These are phyloP conservation scores for Mycena sp. DNA, from an alignment of 1,284 basidiomycete genomes.

Conservation along the genomic window DNA sequence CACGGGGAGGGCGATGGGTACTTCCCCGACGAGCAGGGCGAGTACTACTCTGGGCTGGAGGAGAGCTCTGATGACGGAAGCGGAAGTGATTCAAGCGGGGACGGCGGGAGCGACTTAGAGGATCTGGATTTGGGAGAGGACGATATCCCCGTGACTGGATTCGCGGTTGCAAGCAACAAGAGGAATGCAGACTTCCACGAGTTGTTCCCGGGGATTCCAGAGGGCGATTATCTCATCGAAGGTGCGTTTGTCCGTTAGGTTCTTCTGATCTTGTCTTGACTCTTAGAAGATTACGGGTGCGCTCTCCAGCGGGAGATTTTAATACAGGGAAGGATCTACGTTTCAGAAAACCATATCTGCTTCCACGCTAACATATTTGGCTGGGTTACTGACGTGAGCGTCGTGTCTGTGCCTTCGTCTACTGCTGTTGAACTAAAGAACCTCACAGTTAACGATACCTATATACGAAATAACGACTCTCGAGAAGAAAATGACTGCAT, in stretches of 20 bases:
- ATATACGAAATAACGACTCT: constrained; percentile 91
- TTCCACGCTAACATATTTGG: constrained; percentile 99
- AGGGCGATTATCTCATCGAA: constrained; percentile 98
- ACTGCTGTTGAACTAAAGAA: constrained; percentile 22
- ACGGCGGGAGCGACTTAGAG: constrained; percentile 34
- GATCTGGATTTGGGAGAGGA: constrained; percentile 69
- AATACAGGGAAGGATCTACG: constrained; percentile 95
- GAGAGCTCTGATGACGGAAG: constrained; percentile 35
- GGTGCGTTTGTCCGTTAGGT: constrained; percentile 58
- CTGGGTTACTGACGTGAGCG: constrained; percentile 94
- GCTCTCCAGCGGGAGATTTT: constrained; percentile 96
- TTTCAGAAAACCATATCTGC: constrained; percentile 98
- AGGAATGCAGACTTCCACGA: constrained; percentile 97
- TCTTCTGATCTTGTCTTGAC: constrained; percentile 20
- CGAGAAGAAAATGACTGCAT: constrained; percentile 98
- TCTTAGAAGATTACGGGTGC: constrained; percentile 98
- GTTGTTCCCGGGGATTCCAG: constrained; percentile 88
- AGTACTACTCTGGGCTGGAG: constrained; percentile 57
- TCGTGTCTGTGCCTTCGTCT: neutral
- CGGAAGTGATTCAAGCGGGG: constrained; percentile 31
- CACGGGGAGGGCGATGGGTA: constrained; percentile 27
- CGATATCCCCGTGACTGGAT: constrained; percentile 88
- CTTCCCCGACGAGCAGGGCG: constrained; percentile 42
- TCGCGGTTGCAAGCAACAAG: constrained; percentile 96
- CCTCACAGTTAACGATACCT: constrained; percentile 82